phyloP scores from a whole-genome alignment of 345 rosid species.

The Punica granatum region DNA sequence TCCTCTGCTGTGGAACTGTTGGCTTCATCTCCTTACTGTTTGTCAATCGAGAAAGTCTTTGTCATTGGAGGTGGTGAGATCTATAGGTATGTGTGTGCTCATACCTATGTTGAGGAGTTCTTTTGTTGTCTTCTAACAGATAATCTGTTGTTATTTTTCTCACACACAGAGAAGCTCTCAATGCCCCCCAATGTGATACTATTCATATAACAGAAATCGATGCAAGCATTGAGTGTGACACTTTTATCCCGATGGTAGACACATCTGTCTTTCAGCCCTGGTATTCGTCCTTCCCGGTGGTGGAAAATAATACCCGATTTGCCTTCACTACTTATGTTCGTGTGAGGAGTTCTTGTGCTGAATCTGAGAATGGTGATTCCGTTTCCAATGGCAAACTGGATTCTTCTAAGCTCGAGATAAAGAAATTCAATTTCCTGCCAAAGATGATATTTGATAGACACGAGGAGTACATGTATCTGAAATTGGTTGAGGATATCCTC shows the following conservation, averaged over 20 bases:
- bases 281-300: conserved; percentile 67
- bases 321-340: conserved; percentile 71
- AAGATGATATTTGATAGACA: conserved; percentile 65
- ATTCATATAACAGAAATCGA: conserved; percentile 83
- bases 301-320: conserved; percentile 54
- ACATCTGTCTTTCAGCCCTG: conserved; percentile 70
- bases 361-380: conserved; percentile 25
- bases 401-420: conserved; percentile 41
- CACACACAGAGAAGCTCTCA: conserved; percentile 64
- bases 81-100: conserved; percentile 39
- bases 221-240: conserved; percentile 68
- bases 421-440: conserved; percentile 60
- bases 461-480: conserved; percentile 66
- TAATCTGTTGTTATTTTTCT: background rate
- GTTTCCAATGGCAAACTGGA: conserved; percentile 23
- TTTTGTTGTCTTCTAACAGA: background rate
- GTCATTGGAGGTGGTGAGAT: conserved; percentile 85
- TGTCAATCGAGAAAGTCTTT: conserved; percentile 90
- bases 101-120: background rate
- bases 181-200: conserved; percentile 75
- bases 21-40: conserved; percentile 68
- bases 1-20: conserved; percentile 67
- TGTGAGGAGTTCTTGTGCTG: conserved; percentile 41
- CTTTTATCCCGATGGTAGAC: conserved; percentile 74
- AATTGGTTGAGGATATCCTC: conserved; percentile 56